These are phyloP conservation scores for Eimeria acervulina DNA, from an alignment of 169 alveolate genomes.

Conservation along the genomic window DNA sequence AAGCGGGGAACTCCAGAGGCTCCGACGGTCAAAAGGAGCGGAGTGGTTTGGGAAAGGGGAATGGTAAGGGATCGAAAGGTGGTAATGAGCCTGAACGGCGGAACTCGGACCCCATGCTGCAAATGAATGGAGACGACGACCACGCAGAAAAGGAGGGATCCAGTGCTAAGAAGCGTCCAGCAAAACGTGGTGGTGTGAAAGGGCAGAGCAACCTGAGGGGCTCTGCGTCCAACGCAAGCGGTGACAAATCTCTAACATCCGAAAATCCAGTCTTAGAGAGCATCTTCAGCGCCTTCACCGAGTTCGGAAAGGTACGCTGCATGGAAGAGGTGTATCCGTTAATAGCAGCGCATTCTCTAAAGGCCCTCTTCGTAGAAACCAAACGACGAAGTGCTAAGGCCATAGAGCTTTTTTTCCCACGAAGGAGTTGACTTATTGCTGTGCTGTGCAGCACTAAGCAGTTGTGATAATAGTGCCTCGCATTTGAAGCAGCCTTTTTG, in stretches of 20 bases:
- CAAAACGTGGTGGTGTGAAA: background rate
- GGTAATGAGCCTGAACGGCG: background rate
- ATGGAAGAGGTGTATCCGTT: background rate
- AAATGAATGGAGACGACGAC: background rate
- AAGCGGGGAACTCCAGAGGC: background rate
- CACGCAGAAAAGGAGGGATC: background rate
- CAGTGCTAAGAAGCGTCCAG: too few relatives aligned
- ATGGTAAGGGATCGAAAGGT: background rate
- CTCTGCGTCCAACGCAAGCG: background rate
- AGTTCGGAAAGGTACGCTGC: background rate
- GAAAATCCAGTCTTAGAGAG: background rate
- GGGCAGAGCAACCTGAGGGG: constrained; percentile 19
- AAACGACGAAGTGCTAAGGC: background rate
- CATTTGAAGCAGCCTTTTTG: background rate
- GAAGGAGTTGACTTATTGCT: background rate
- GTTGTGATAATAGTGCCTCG: background rate
- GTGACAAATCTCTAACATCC: background rate
- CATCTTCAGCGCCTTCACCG: background rate
- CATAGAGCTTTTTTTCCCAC: background rate
- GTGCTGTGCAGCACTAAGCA: background rate
- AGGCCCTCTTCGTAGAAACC: background rate
- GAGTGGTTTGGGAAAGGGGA: background rate
- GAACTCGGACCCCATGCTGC: background rate
- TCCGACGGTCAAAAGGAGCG: background rate
- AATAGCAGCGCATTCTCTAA: background rate